A percentile compares a stretch with the other conserved stretches of the same genome.
Evolutionary conservation across 2,329 filamentous ascomycete species (phyloP).

Genomic region (Cordyceps cicadae): DNA sequence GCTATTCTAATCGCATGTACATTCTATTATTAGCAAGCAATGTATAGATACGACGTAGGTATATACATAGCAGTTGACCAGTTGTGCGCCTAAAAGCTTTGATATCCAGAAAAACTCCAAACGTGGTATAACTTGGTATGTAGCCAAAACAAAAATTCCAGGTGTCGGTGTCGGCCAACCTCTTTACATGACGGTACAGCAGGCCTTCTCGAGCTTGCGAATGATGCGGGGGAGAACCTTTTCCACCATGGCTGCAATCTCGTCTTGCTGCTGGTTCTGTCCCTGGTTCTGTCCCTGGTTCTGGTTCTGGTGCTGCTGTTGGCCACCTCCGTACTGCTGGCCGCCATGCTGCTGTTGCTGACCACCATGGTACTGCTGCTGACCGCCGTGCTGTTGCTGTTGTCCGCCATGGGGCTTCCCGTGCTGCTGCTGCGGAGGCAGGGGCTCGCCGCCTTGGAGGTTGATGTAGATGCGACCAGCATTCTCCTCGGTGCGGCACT

Average conservation of each 20-base stretch:
- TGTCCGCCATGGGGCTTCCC: constrained; percentile 30
- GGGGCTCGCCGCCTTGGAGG: constrained; percentile 62
- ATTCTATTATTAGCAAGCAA: not conserved
- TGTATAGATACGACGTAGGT: not conserved
- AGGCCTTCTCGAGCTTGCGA: constrained; percentile 57
- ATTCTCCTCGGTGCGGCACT: constrained; percentile 81
- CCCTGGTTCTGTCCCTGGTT: constrained; percentile 34
- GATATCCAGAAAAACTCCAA: constrained; percentile 4
- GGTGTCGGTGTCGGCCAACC: not conserved
- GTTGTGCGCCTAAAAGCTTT: constrained; percentile 3
- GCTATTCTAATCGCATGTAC: not conserved
- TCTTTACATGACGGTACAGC: constrained; percentile 66
- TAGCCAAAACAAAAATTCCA: not conserved
- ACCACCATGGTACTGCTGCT: constrained; percentile 24
- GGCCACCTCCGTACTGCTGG: constrained; percentile 29
- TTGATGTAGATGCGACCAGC: constrained; percentile 84
- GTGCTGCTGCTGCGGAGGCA: constrained; percentile 34
- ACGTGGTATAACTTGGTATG: not conserved
- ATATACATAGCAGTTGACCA: not conserved
- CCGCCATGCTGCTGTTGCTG: constrained; percentile 31
- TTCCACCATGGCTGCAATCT: constrained; percentile 51
- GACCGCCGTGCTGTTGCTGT: constrained; percentile 25
- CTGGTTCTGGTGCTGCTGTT: constrained; percentile 36
- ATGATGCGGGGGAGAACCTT: constrained; percentile 53
- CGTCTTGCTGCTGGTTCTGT: constrained; percentile 39